Base-by-base conservation (phyloP, 1,284 basidiomycete genomes). In the Cutaneotrichosporon spelunceum region DNA sequence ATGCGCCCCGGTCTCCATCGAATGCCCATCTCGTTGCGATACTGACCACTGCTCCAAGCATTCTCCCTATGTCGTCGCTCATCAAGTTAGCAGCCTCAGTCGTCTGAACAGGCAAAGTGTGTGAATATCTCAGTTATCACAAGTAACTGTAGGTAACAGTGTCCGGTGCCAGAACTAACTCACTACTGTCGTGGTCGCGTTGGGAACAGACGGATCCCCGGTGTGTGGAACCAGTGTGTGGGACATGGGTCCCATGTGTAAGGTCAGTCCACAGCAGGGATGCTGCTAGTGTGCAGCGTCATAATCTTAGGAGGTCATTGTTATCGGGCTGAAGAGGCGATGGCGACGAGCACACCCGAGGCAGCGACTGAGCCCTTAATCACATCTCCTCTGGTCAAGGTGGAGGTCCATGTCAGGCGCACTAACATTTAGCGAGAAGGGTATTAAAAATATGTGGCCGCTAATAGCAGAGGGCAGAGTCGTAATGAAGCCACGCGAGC, bases 401-500 rank as follows among this genome's bases (percentile, higher is more conserved):
- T 30, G 48, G 48, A 27, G 26, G 48, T 29, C 23, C 23, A 23
- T 47, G n/a, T 13, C 44, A 47, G 48, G 48, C 48, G 30, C 48
- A 6, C 23, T 26, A 48, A 48, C 26, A 4, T 21, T 24, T 13
- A n/a, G 19, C 1, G 5, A 8, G 16, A n/a, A 19, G 19, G 16
- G 19, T 42, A 42, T 42, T 42, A 8, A 19, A n/a, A 19, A 19
- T n/a, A 19, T 50, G 26, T 13, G 19, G 10, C 48, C 48, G 48
- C 48, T 50, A 53, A 53, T 53, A 9, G 23, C 13, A 3, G 24
- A 14, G 14, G 9, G n/a, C n/a, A 3, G 14, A 19, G 23, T 33
- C 11, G 2, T 42, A 29, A 19, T 61, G 7, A 16, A 7, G 30
- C 27, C 62, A 63, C 62, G 62, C 53, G 62, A 53, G 13, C 30